Conservation (phyloP, 1,139 yeast genomes). For the Geotrichum australiense region DNA sequence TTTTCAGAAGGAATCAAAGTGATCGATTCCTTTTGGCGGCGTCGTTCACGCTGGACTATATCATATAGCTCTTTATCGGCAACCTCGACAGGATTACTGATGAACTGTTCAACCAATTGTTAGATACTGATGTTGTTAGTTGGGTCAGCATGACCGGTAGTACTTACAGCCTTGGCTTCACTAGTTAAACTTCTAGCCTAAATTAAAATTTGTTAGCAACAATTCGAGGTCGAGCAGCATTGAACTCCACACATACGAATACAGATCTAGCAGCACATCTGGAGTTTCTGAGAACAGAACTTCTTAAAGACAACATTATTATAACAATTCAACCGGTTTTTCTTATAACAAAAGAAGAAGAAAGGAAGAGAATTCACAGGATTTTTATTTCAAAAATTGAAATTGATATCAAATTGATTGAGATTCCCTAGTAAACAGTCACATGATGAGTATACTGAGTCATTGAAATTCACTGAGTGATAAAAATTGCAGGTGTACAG, state of each 20-base stretch:
- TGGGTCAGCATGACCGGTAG: not conserved
- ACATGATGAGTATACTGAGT: too few species aligned
- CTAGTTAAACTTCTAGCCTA: slow-evolving; percentile 12
- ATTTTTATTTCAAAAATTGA: too few species aligned
- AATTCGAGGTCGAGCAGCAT: not conserved
- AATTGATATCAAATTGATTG: too few species aligned
- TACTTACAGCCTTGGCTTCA: slow-evolving; percentile 10
- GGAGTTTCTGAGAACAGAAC: slow-evolving; percentile 11
- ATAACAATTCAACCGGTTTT: too few species aligned
- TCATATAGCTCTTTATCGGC: slow-evolving; percentile 37
- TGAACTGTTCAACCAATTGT: slow-evolving; percentile 9
- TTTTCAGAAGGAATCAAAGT: slow-evolving; percentile 95
- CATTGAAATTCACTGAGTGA: too few species aligned
- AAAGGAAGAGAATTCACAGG: not conserved
- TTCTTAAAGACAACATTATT: slow-evolving; percentile 11
- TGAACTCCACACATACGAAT: slow-evolving; percentile 4
- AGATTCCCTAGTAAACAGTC: too few species aligned
- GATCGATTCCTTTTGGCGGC: slow-evolving; percentile 90
- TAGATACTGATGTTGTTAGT: not conserved
- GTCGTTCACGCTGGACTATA: slow-evolving; percentile 79
- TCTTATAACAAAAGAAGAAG: not conserved
- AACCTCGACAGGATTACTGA: slow-evolving; percentile 24
- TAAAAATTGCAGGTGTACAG: too few species aligned
- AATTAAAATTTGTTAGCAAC: not conserved
- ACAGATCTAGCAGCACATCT: slow-evolving; percentile 1